Percentiles rank a stretch among this genome's conserved stretches.
phyloP scores from a whole-genome alignment of 345 rosid genomes.

The Lepidium aucheri region DNA sequence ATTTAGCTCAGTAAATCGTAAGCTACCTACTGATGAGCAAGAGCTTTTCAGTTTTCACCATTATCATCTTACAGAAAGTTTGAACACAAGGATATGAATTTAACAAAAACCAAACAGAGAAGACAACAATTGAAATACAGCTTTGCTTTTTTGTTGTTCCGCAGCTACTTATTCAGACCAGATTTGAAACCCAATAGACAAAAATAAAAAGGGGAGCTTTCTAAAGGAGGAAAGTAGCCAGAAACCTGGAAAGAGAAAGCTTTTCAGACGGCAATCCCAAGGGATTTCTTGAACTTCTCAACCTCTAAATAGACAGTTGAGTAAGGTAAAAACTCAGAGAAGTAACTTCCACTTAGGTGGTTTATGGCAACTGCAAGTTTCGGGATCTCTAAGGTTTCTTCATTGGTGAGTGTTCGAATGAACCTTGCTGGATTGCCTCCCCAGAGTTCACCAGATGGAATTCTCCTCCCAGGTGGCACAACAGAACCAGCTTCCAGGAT shows the following conservation, averaged over 20 bases:
- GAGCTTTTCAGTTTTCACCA: conserved; percentile 13
- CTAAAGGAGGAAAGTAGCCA: conserved; percentile 11
- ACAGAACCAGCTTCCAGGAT: conserved; percentile 97
- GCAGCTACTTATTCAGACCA: conserved; percentile 22
- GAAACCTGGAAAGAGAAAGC: conserved; percentile 17
- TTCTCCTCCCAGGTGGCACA: conserved; percentile 93
- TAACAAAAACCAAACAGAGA: conserved; percentile 9
- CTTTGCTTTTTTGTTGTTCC: conserved; percentile 19
- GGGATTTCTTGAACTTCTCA: conserved; percentile 76
- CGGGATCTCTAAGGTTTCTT: conserved; percentile 88
- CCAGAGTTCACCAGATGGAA: conserved; percentile 96
- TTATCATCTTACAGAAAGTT: conserved; percentile 11
- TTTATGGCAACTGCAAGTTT: conserved; percentile 93
- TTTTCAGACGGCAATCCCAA: conserved; percentile 41
- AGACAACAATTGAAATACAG: conserved; percentile 14
- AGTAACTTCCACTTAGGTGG: conserved; percentile 68
- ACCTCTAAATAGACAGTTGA: conserved; percentile 91
- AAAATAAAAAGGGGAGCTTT: not conserved
- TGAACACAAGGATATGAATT: not conserved
- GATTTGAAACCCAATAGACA: not conserved
- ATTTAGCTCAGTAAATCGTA: not conserved
- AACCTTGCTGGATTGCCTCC: conserved; percentile 97
- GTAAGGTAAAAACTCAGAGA: conserved; percentile 86
- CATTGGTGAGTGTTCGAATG: conserved; percentile 75
- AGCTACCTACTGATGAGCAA: not conserved